Base-by-base conservation (phyloP, 345 rosid genomes). In the Moricandia moricandioides region DNA sequence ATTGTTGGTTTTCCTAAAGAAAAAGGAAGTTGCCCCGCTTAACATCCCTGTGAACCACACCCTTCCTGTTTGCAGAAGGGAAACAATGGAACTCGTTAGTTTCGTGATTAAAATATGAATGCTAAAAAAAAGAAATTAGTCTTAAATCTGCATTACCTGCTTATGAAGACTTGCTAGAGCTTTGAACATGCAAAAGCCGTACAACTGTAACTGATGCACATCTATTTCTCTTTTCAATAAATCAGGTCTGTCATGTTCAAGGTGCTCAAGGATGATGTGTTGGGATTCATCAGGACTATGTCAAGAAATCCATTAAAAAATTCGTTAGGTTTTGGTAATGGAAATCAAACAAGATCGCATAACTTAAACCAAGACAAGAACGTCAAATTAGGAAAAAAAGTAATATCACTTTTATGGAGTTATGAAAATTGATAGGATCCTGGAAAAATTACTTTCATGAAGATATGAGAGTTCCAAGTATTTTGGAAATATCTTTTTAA, bases 211-310 rank as follows among this genome's bases (percentile, higher is more conserved):
- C 84, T 88, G 91, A 75, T 77, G 76, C 62, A 89, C 73, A 37
- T 86, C 88, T 21, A 94, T 83, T 67, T 75, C 82, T 91, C 85
- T 83, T 91, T 21, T 21, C 78, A 94, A 77, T 85, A 82, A 93
- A 91, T 94, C 98, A 7, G 97, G 97, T 78, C 97, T 90, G 65
- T 94, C 97, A 86, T 94, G 97, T 52, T 88, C 85, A 67, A 90
- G 92, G 24, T 21, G 24, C 24, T 21, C 24, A 1, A 21, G 24
- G 24, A 21, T 21, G 24, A 21, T 21, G 24, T 21, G 24, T 21
- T 21, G 24, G 24, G 24, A 21, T 21, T 1, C 24, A 21, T 21
- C 24, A 21, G 24, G 24, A 21, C 24, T 21, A 21, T 21, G 24
- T 21, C 24, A 21, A 21, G 24, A 21, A 21, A 21, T 21, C 24